A percentile compares a stretch with the other conserved stretches of the same genome.
phyloP scores from a whole-genome alignment of 192 early-diverging fungal genomes.

The Coemansia sp. region DNA sequence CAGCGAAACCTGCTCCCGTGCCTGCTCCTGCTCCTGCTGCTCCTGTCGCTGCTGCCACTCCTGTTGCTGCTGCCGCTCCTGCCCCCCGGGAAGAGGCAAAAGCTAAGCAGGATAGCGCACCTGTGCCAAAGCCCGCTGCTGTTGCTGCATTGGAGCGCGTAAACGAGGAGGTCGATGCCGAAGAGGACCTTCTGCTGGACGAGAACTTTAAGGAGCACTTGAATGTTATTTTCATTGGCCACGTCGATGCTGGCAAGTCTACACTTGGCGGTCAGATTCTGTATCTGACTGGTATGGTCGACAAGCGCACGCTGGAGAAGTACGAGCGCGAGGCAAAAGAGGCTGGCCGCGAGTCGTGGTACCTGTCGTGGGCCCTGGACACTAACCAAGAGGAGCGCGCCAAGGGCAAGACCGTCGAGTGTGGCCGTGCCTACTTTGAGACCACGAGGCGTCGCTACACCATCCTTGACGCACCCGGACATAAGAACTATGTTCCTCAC shows the following conservation, averaged over 20 bases:
- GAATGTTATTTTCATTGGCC: conserved; percentile 98
- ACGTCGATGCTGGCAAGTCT: conserved; percentile 97
- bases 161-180: conserved; percentile 42
- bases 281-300: conserved; percentile 96
- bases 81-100: conserved; percentile 25
- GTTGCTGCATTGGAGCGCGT: conserved; percentile 5
- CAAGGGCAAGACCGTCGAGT: conserved; percentile 99
- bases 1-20: conserved; percentile 21
- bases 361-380: conserved; percentile 98
- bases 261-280: conserved; percentile 98
- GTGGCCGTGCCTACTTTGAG: conserved; percentile 97
- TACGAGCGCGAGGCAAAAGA: conserved; percentile 99
- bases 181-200: conserved; percentile 65
- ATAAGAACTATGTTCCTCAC: conserved; percentile 96
- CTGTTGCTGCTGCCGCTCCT: conserved; percentile 5
- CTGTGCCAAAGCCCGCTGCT: conserved; percentile 1
- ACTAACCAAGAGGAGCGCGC: conserved; percentile 94
- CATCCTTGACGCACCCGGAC: conserved; percentile 97
- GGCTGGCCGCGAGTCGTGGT: conserved; percentile 95
- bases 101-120: conserved; percentile 11
- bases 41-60: conserved; percentile 11
- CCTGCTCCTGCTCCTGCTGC: conserved; percentile 31
- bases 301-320: conserved; percentile 99
- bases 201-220: conserved; percentile 90
- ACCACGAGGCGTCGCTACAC: conserved; percentile 94